Evolutionary conservation across 306 rosid genomes (phyloP).

Genomic region (Cucurbita maxima): DNA sequence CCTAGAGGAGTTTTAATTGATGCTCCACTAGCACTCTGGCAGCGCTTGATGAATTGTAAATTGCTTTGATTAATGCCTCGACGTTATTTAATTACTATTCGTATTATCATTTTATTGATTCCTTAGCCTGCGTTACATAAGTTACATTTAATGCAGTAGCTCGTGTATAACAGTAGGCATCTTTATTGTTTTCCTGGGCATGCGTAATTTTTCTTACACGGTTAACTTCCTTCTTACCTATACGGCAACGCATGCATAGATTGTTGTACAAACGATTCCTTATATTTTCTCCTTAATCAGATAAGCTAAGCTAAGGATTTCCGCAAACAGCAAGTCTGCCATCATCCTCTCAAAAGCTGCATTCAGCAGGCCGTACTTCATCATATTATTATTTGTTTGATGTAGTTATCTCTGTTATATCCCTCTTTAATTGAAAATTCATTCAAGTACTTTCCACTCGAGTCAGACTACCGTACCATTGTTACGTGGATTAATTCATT

Average conservation of each 20-base stretch:
- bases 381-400: neutral
- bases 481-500: neutral
- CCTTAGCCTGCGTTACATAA: neutral
- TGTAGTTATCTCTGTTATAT: neutral
- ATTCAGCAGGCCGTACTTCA: neutral
- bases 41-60: neutral
- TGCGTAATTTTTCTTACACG: neutral
- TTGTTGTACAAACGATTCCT: neutral
- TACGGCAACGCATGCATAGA: neutral
- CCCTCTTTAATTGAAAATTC: neutral
- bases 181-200: neutral
- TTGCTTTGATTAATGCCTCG: neutral
- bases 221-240: neutral
- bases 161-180: neutral
- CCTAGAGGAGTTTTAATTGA: conserved; percentile 40
- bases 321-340: neutral
- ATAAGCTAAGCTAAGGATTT: neutral
- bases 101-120: neutral
- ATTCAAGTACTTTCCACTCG: neutral
- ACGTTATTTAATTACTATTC: neutral
- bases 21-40: neutral
- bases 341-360: neutral
- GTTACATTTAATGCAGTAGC: neutral
- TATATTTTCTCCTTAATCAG: neutral
- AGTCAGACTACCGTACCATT: neutral